Conservation (phyloP, 73 alveolate genomes). For the Blepharisma stoltei region DNA sequence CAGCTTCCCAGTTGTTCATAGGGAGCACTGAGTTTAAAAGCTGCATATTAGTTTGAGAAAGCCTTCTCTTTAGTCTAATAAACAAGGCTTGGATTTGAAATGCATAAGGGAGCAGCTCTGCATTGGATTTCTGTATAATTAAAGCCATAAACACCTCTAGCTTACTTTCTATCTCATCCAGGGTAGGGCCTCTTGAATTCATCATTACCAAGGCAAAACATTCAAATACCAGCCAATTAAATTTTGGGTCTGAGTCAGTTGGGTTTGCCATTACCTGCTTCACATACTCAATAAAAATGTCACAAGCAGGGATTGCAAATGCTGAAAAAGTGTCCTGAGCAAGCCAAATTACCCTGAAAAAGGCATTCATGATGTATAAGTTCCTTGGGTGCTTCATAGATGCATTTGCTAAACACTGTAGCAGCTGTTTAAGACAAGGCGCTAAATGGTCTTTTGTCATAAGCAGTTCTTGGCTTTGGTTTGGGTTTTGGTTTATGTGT, state of each 20-base stretch:
- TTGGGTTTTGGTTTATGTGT: neutral
- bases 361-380: slow-evolving; percentile 24
- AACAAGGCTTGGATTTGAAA: slow-evolving; percentile 20
- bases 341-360: slow-evolving; percentile 29
- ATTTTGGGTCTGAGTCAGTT: slow-evolving; percentile 1
- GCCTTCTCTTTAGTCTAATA: neutral
- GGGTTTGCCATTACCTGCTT: slow-evolving; percentile 16
- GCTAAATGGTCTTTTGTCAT: slow-evolving; percentile 18
- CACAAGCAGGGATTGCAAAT: slow-evolving; percentile 22
- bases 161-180: neutral
- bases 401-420: neutral
- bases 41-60: slow-evolving; percentile 3
- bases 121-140: slow-evolving; percentile 1
- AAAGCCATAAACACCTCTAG: slow-evolving; percentile 5
- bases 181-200: neutral
- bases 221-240: slow-evolving; percentile 24
- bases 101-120: slow-evolving; percentile 21
- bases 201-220: slow-evolving; percentile 5
- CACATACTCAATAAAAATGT: slow-evolving; percentile 2
- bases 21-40: slow-evolving; percentile 5
- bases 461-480: neutral
- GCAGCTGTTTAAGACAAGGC: neutral
- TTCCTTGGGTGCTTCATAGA: slow-evolving; percentile 21
- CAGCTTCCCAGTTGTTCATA: slow-evolving; percentile 25
- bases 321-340: slow-evolving; percentile 16